Conservation (phyloP, 768 basidiomycete species). For the Mycena venus region DNA sequence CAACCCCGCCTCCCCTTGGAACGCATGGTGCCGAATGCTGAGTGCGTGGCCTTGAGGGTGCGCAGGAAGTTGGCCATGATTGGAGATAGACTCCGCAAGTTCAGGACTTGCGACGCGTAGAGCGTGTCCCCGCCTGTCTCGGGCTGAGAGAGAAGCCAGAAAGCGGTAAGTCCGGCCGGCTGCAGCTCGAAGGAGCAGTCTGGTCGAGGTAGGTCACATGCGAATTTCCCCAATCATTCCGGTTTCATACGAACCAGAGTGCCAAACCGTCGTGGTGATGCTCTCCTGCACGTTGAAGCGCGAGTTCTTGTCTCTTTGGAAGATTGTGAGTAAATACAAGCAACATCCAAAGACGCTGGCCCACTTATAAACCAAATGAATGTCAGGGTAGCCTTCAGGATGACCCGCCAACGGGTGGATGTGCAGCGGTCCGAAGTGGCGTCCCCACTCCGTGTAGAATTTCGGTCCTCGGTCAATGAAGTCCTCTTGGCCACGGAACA, state of each 20-base stretch:
- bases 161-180: constrained; percentile 87
- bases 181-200: constrained; percentile 90
- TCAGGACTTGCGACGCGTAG: constrained; percentile 77
- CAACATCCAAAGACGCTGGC: too few species aligned
- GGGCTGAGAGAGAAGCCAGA: constrained; percentile 82
- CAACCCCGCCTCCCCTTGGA: constrained; percentile 75
- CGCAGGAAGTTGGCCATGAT: constrained; percentile 83
- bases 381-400: constrained; percentile 77
- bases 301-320: constrained; percentile 71
- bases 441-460: constrained; percentile 55
- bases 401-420: constrained; percentile 89
- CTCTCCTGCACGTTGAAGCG: constrained; percentile 80
- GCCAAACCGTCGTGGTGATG: constrained; percentile 75
- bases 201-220: neutral
- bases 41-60: constrained; percentile 85
- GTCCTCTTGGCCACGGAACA: constrained; percentile 83
- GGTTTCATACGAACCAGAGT: constrained; percentile 63
- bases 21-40: constrained; percentile 83
- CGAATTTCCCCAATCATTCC: too few species aligned
- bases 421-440: constrained; percentile 59
- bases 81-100: constrained; percentile 80
- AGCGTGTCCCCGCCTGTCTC: constrained; percentile 79
- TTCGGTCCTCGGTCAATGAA: constrained; percentile 80
- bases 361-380: constrained; percentile 88
- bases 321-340: neutral